Evolutionary conservation across 1,284 basidiomycete species (phyloP).

Genomic region (Melampsora occidentalis): DNA sequence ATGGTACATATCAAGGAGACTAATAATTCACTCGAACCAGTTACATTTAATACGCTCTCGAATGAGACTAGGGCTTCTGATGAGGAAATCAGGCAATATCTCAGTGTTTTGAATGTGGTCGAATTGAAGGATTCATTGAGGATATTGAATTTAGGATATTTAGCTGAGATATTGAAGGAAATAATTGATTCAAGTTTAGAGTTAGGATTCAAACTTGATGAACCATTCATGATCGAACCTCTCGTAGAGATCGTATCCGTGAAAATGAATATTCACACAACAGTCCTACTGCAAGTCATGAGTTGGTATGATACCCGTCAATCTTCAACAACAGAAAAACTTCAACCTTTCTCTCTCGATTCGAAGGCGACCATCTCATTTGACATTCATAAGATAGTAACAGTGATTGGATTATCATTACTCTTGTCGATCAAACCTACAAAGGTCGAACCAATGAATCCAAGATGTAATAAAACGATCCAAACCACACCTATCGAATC

Average conservation of each 20-base stretch:
- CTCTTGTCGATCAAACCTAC: slow-evolving; percentile 27
- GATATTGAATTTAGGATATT: slow-evolving; percentile 31
- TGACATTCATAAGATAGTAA: slow-evolving; percentile 19
- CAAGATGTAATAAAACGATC: slow-evolving; percentile 17
- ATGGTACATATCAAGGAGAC: background rate
- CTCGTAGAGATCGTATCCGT: slow-evolving; percentile 17
- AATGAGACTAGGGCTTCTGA: slow-evolving; percentile 28
- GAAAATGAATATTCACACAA: slow-evolving; percentile 12
- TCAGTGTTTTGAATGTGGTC: slow-evolving; percentile 19
- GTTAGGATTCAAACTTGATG: slow-evolving; percentile 24
- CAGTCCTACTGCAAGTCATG: slow-evolving; percentile 24
- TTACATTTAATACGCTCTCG: slow-evolving; percentile 19
- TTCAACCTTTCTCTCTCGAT: background rate
- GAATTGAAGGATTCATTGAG: slow-evolving; percentile 11
- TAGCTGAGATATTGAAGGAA: slow-evolving; percentile 19
- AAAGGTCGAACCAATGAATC: slow-evolving; percentile 21
- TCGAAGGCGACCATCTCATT: slow-evolving; percentile 2
- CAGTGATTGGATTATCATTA: slow-evolving; percentile 27
- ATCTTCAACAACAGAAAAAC: background rate
- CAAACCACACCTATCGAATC: slow-evolving; percentile 18
- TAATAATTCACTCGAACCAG: background rate
- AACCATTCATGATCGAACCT: slow-evolving; percentile 15
- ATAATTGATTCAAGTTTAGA: slow-evolving; percentile 21
- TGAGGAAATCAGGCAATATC: slow-evolving; percentile 16
- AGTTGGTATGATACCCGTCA: background rate